Conservation (phyloP, 2,329 filamentous ascomycete species). For the Boeremia lycopersici region DNA sequence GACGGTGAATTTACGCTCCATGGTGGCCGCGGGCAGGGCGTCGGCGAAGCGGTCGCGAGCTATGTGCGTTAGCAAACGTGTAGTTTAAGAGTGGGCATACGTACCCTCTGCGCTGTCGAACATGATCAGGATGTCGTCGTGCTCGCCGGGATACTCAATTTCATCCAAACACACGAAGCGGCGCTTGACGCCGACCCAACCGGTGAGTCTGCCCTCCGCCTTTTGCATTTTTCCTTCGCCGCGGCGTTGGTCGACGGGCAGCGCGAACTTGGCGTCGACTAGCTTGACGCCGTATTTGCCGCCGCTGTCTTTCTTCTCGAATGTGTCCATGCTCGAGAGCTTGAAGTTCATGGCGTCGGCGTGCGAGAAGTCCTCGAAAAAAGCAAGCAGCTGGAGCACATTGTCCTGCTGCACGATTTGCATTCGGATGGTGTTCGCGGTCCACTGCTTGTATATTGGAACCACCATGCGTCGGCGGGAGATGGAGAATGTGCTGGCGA, state of each 20-base stretch:
- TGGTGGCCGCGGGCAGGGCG: constrained; percentile 53
- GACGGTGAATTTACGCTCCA: constrained; percentile 51
- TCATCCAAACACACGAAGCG: constrained; percentile 85
- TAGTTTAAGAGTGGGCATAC: constrained; percentile 32
- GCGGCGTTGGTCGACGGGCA: constrained; percentile 65
- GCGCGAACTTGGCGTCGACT: constrained; percentile 87
- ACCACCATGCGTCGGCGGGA: constrained; percentile 86
- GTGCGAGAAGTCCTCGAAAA: constrained; percentile 86
- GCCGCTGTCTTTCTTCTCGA: constrained; percentile 64
- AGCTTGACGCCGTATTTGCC: constrained; percentile 75
- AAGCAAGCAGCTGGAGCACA: constrained; percentile 78
- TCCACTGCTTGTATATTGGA: constrained; percentile 93
- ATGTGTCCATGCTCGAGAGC: constrained; percentile 81
- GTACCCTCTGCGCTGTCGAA: constrained; percentile 81
- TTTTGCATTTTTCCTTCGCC: constrained; percentile 57
- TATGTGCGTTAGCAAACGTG: constrained; percentile 36
- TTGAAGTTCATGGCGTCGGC: constrained; percentile 89
- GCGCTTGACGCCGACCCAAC: constrained; percentile 62
- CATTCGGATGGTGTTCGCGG: constrained; percentile 77
- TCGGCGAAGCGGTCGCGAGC: constrained; percentile 54
- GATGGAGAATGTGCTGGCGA: constrained; percentile 78
- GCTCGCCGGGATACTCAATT: constrained; percentile 87
- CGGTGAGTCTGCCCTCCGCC: constrained; percentile 55
- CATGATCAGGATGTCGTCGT: constrained; percentile 85
- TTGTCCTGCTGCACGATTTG: constrained; percentile 81